A percentile compares a stretch with the other conserved stretches of the same genome.
These are phyloP conservation scores for Bathelium albidoporum DNA, from an alignment of 495 filamentous ascomycete species.

Conservation along the genomic window DNA sequence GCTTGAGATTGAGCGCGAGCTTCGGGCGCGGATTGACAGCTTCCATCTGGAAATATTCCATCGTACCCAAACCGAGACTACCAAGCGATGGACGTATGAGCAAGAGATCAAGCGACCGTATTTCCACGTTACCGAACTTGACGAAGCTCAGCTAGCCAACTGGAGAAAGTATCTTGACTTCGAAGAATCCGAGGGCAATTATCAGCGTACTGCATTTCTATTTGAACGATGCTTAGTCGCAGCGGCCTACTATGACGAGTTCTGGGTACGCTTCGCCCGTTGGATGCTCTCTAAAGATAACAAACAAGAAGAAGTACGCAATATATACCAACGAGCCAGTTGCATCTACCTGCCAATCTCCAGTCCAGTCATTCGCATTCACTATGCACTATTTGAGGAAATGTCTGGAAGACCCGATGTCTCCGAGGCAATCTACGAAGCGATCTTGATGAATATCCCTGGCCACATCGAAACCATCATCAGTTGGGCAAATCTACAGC, in stretches of 20 bases:
- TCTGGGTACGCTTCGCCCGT: conserved; percentile 93
- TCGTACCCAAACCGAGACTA: conserved; percentile 77
- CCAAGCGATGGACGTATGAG: conserved; percentile 90
- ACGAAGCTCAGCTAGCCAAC: conserved; percentile 75
- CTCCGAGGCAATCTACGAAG: conserved; percentile 71
- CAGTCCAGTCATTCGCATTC: conserved; percentile 66
- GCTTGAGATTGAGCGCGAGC: conserved; percentile 72
- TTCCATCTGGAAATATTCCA: conserved; percentile 74
- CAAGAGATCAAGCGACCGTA: conserved; percentile 92
- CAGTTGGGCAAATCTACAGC: conserved; percentile 78
- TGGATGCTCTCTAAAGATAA: conserved; percentile 81
- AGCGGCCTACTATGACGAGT: conserved; percentile 90
- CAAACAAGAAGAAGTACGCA: conserved; percentile 85
- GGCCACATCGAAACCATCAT: conserved; percentile 80
- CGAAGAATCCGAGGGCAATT: conserved; percentile 79
- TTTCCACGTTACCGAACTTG: conserved; percentile 90
- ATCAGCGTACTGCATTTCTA: conserved; percentile 62
- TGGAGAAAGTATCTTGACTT: conserved; percentile 97
- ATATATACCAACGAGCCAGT: conserved; percentile 82
- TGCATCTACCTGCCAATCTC: conserved; percentile 78
- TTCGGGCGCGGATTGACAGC: conserved; percentile 67
- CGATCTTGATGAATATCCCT: conserved; percentile 59
- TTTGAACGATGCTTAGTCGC: conserved; percentile 92
- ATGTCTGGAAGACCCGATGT: conserved; percentile 63
- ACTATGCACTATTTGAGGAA: conserved; percentile 94